Evolutionary conservation across 768 basidiomycete genomes (phyloP).

Genomic region (Dentipellis sp.): DNA sequence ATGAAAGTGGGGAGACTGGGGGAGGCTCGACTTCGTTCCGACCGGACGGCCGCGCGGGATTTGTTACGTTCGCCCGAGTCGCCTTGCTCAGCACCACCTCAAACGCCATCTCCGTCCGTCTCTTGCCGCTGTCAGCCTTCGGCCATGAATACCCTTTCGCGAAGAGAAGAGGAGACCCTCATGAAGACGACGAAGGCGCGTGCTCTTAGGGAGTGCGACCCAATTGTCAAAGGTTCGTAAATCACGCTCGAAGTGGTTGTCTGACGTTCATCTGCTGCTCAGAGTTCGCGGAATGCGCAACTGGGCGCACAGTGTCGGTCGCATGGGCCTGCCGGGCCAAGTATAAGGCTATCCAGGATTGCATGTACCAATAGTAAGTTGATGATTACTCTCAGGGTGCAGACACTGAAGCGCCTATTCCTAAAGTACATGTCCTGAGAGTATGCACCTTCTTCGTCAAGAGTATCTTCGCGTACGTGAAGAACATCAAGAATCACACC

Average conservation of each 20-base stretch:
- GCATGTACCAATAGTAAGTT: slow-evolving; percentile 73
- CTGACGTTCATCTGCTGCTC: background rate
- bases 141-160: slow-evolving; percentile 74
- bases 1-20: too few species aligned
- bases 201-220: slow-evolving; percentile 73
- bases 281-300: slow-evolving; percentile 84
- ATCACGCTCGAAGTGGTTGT: background rate
- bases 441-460: slow-evolving; percentile 60
- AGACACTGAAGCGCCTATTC: background rate
- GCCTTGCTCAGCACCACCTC: too few species aligned
- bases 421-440: slow-evolving; percentile 59
- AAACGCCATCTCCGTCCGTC: too few species aligned
- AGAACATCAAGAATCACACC: slow-evolving; percentile 13
- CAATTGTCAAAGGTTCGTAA: slow-evolving; percentile 57
- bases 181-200: slow-evolving; percentile 72
- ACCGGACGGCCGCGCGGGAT: too few species aligned
- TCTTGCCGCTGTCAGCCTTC: too few species aligned
- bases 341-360: slow-evolving; percentile 62
- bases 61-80: too few species aligned
- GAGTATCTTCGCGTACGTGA: slow-evolving; percentile 68
- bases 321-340: slow-evolving; percentile 75
- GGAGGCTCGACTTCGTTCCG: too few species aligned
- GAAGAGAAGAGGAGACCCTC: slow-evolving; percentile 82
- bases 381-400: background rate
- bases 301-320: slow-evolving; percentile 73